Base-by-base conservation (phyloP, 2,329 filamentous ascomycete genomes). In the Fonsecaea pugnacius region DNA sequence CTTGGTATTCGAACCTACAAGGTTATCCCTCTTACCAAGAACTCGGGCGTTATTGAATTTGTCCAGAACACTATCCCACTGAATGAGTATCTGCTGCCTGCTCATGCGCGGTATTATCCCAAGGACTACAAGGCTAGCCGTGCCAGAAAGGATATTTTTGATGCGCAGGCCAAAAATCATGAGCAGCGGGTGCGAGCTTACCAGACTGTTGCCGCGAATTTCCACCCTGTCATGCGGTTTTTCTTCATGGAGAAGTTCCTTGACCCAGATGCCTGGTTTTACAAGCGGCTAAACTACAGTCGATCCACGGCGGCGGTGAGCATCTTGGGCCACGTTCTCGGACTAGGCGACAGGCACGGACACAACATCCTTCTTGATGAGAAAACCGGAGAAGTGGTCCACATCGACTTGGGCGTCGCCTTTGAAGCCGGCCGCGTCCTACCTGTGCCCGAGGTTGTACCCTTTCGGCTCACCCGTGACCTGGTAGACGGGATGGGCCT, bases 401-500 rank as follows among this genome's bases (percentile, higher is more conserved):
- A 99, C 76, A 99, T 99, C 70, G 95, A 99, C 75, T 84, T 99
- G 0, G 95, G 96, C 52, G 92, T 99, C 2, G 94, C 94, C 0
- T 99, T 99, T 74, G 96, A 99, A 78, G 92, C 94, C 73, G 95
- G 96, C 1, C 90, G 95, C 18, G 89, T 99, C n/a, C 81, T 99
- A 0, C 94, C 94, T 0, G 90, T 99, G 0, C 96, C 95, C 0
- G 96, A 99, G 79, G 86, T 96, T 2, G 95, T 99, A 0, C 96
- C 95, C 0, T 99, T 99, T 82, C 88, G 95, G 0, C 81, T 99
- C 59, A 98, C 95, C 9, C 86, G 95, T 60, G 95, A 99, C 72
- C 89, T 99, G 60, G 91, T 98, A 4, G 96, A 99, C 74, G 96
- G 92, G 30, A 97, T 99, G 91, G 95, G 95, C 32, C 90, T 96